Evolutionary conservation across 352 stramenopile species (phyloP), one percentile per base, ranked within the genome.

Genomic region (Phytophthora ramorum): DNA sequence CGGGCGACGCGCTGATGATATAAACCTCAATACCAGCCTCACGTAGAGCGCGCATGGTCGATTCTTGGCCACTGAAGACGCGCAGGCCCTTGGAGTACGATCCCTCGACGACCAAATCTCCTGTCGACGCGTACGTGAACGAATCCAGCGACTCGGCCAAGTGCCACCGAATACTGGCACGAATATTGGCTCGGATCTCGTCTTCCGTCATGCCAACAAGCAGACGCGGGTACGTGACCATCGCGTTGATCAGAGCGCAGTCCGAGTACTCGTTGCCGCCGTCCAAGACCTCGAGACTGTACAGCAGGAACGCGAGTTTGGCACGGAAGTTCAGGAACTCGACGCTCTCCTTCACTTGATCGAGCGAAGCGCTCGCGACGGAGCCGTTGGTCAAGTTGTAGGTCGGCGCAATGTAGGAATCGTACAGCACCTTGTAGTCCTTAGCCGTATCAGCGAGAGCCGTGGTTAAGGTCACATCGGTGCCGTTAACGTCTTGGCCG

Each of bases 41-140:
- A 13, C 66, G 75, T n/a, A 83, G 52, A 34, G 77, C 71, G 22
- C 72, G 77, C 74, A 86, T 81, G 14, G 54, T 68, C 0, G 74
- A 73, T 46, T 86, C 77, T 48, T 86, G 74, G 40, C 77, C 77
- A 49, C 78, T 86, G 51, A 86, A 86, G 13, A 80, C 58, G 17
- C 77, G 74, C 22, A 86, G 56, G 12, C 77, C 77, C 9, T 69
- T 86, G 13, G 56, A 66, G 60, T 81, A 83, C 17, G 51, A 55
- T 34, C 69, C 73, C 28, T 60, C 60, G 32, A 83, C 74, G 4
- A 43, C 38, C 17, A 81, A 37, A 46, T 66, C 62, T 16, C 57
- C 69, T 0, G 55, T 73, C 10, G 74, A 79, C 10, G 50, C 81
- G 63, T 70, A 85, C 1, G 68, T 63, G 12, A 48, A 72, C 19